phyloP scores from a whole-genome alignment of 2,329 filamentous ascomycete species.

The Talaromyces sp. region DNA sequence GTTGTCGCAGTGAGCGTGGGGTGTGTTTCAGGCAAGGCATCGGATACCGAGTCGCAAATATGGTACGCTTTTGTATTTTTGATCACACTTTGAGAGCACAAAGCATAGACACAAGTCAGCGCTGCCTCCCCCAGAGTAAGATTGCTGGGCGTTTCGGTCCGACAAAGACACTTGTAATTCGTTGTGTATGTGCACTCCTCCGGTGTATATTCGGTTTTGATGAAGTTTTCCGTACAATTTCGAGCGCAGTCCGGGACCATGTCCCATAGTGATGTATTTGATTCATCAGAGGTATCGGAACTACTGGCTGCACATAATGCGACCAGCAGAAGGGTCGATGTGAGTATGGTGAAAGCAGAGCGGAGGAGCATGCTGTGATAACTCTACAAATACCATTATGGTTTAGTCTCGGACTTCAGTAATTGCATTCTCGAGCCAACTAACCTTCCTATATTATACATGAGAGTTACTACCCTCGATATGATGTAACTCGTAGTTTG shows the following conservation, averaged over 20 bases:
- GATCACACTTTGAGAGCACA: constrained; percentile 55
- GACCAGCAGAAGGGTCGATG: constrained; percentile 26
- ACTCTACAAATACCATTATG: constrained; percentile 17
- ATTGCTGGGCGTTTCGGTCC: constrained; percentile 59
- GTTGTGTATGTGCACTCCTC: constrained; percentile 44
- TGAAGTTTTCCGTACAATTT: constrained; percentile 64
- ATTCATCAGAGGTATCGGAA: constrained; percentile 21
- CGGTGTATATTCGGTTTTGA: constrained; percentile 60
- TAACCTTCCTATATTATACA: constrained; percentile 24
- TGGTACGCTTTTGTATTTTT: constrained; percentile 50
- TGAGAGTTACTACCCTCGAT: constrained; percentile 27
- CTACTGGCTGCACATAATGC: constrained; percentile 25
- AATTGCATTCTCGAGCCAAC: neutral
- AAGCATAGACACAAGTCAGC: constrained; percentile 65
- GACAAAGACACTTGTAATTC: constrained; percentile 67
- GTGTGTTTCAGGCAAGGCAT: constrained; percentile 38
- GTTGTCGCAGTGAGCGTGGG: constrained; percentile 41
- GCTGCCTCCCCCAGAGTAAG: constrained; percentile 74
- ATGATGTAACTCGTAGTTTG: constrained; percentile 21
- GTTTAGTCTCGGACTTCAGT: neutral
- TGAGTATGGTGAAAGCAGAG: constrained; percentile 30
- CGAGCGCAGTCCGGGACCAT: constrained; percentile 63
- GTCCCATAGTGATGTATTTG: constrained; percentile 36
- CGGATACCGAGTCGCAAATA: constrained; percentile 58
- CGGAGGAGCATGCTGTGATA: constrained; percentile 40